A percentile compares a stretch with the other conserved stretches of the same genome.
These are phyloP conservation scores for Nemania sp. DNA, from an alignment of 2,329 filamentous ascomycete genomes.

Conservation along the genomic window DNA sequence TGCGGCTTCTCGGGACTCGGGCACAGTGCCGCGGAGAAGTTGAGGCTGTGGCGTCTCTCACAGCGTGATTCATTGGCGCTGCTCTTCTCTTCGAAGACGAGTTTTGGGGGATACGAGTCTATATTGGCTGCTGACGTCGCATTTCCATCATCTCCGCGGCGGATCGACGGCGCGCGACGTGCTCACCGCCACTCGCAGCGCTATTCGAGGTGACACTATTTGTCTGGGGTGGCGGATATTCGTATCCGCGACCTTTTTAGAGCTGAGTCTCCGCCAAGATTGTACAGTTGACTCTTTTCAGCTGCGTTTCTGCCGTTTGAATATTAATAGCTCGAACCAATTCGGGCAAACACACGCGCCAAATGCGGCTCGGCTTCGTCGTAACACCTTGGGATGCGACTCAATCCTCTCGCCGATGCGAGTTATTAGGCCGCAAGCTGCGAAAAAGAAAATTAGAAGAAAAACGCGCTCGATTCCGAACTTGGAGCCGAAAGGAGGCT, in stretches of 20 bases:
- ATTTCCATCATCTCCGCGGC: no score
- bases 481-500: no score
- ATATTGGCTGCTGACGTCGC: no score
- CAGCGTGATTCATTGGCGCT: slow-evolving; percentile 9
- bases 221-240: background rate
- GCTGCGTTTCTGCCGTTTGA: background rate
- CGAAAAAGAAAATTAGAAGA: no score
- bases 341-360: no score
- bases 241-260: background rate
- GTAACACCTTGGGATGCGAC: background rate
- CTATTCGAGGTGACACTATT: background rate
- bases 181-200: background rate
- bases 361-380: no score
- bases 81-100: background rate
- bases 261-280: slow-evolving; percentile 2
- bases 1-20: slow-evolving; percentile 37
- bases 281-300: background rate
- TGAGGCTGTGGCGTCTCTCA: slow-evolving; percentile 36
- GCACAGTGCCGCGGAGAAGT: slow-evolving; percentile 37
- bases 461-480: background rate
- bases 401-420: background rate
- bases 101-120: background rate
- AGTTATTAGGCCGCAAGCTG: background rate
- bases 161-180: background rate
- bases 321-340: no score